These are phyloP conservation scores for Yamadazyma pseudoaaseri DNA, from an alignment of 1,139 yeast genomes.

Conservation along the genomic window DNA sequence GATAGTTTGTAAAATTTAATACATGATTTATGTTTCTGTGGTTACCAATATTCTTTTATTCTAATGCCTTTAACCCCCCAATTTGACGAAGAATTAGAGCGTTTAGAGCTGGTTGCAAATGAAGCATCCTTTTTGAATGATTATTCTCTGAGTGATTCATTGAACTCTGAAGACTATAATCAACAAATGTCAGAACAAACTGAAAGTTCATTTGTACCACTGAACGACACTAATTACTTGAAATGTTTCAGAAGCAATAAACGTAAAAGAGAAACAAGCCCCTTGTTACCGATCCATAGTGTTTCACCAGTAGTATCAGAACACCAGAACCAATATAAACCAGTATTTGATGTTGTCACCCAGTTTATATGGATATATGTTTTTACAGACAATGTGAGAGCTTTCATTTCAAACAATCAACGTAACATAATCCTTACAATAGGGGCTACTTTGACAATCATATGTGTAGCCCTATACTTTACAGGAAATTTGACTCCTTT, in stretches of 20 bases:
- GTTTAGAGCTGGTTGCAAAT: conserved; percentile 14
- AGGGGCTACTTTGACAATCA: conserved; percentile 8
- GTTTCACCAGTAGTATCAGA: no score
- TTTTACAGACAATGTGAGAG: conserved; percentile 10
- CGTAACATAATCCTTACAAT: conserved; percentile 10
- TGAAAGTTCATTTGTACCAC: neutral
- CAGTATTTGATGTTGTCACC: neutral
- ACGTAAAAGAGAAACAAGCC: neutral
- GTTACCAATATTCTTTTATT: neutral
- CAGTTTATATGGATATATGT: conserved; percentile 11
- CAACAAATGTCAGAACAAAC: no score
- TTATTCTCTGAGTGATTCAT: conserved; percentile 11
- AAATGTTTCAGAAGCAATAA: no score
- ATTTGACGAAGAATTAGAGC: conserved; percentile 5
- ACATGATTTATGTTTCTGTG: no score
- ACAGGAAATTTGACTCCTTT: conserved; percentile 19
- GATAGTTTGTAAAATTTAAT: neutral
- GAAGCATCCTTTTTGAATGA: conserved; percentile 16
- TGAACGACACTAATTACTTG: neutral
- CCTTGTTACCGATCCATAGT: neutral
- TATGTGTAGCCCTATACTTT: conserved; percentile 11
- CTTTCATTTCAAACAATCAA: conserved; percentile 3
- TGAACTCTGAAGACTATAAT: conserved; percentile 5
- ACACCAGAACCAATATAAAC: neutral
- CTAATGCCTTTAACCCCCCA: conserved; percentile 8